phyloP scores from a whole-genome alignment of 345 rosid species.

The Pistacia integerrima region DNA sequence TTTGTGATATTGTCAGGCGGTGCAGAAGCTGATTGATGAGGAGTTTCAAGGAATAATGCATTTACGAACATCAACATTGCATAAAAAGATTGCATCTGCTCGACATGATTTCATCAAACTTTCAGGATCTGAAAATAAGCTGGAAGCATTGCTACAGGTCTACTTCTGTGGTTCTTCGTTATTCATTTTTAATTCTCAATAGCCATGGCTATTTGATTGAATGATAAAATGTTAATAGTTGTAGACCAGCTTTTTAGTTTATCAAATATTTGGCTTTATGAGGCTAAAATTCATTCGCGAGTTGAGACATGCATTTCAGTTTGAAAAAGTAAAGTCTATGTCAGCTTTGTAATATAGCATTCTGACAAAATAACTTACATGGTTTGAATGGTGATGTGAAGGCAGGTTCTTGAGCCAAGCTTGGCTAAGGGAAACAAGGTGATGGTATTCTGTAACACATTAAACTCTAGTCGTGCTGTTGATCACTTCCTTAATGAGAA shows the following conservation, averaged over 20 bases:
- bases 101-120: constrained; percentile 91
- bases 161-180: constrained; percentile 6
- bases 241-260: background rate
- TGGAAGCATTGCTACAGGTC: constrained; percentile 91
- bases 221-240: background rate
- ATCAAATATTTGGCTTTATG: no score
- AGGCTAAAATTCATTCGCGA: background rate
- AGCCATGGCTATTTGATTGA: background rate
- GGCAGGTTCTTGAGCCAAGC: constrained; percentile 95
- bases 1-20: constrained; percentile 61
- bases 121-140: constrained; percentile 89
- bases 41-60: constrained; percentile 92
- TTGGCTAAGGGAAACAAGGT: constrained; percentile 91
- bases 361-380: constrained; percentile 16
- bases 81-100: constrained; percentile 87
- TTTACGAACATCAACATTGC: constrained; percentile 86
- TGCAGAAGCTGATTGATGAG: constrained; percentile 82
- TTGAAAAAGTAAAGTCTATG: background rate
- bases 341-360: background rate
- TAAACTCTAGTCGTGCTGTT: constrained; percentile 90
- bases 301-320: background rate
- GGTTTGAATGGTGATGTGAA: constrained; percentile 24
- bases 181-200: constrained; percentile 1
- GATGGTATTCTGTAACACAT: constrained; percentile 91
- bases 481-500: constrained; percentile 88